phyloP scores from a whole-genome alignment of 306 rosid species.

The Geum urbanum region DNA sequence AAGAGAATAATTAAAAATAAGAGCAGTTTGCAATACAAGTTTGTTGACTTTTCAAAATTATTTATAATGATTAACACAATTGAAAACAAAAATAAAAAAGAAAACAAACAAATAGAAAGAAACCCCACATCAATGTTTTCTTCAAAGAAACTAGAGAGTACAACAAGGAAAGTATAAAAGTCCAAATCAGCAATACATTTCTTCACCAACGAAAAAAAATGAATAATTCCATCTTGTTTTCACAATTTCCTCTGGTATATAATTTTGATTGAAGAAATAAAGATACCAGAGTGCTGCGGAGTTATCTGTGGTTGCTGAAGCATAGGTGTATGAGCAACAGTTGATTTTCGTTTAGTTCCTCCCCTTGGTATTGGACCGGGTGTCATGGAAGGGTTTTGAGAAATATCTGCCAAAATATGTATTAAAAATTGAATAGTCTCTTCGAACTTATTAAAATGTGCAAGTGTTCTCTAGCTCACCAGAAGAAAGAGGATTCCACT shows the following conservation, averaged over 20 bases:
- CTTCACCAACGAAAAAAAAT: background rate
- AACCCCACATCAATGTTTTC: background rate
- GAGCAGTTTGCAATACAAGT: background rate
- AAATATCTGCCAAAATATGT: conserved; percentile 39
- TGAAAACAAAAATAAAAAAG: background rate
- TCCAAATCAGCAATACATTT: background rate
- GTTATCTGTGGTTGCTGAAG: conserved; percentile 36
- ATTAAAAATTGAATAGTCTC: conserved; percentile 18
- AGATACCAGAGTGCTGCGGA: conserved; percentile 46
- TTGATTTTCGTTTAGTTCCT: conserved; percentile 31
- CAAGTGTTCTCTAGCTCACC: conserved; percentile 35
- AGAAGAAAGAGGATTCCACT: conserved; percentile 36
- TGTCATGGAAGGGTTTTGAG: conserved; percentile 32
- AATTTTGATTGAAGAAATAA: background rate
- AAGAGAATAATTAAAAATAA: background rate
- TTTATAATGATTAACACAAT: background rate
- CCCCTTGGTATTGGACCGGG: conserved; percentile 32
- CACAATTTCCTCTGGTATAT: no score
- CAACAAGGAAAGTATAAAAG: background rate
- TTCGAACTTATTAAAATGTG: conserved; percentile 4
- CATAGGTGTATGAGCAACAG: conserved; percentile 29
- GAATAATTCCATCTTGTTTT: no score
- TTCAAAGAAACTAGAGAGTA: background rate
- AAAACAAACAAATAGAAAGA: background rate
- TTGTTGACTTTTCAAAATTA: background rate